These are phyloP conservation scores for Argentina anserina DNA, from an alignment of 306 rosid genomes.

Conservation along the genomic window DNA sequence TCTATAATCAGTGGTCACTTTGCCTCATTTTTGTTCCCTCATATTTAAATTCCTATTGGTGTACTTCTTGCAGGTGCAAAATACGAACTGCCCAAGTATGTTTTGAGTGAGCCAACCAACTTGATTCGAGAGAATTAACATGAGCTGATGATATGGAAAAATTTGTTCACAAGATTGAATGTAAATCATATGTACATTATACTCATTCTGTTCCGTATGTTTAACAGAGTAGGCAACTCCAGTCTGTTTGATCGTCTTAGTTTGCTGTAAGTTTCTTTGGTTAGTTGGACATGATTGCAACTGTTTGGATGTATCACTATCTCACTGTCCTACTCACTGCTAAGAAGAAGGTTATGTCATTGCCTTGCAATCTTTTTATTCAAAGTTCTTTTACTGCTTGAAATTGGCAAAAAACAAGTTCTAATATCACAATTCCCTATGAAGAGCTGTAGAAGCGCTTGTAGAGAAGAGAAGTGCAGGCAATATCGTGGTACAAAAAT, in stretches of 20 bases:
- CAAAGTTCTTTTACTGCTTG: background rate
- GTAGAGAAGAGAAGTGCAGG: background rate
- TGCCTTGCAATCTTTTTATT: background rate
- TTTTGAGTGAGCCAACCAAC: constrained; percentile 98
- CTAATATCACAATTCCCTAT: background rate
- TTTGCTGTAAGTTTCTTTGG: constrained; percentile 19
- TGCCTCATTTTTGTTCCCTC: constrained; percentile 14
- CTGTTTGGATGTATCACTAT: constrained; percentile 18
- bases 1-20: constrained; percentile 7
- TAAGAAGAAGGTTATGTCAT: background rate
- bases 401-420: background rate
- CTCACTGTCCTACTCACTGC: background rate
- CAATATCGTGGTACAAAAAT: background rate
- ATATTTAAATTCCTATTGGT: background rate
- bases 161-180: constrained; percentile 48
- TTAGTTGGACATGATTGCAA: constrained; percentile 11
- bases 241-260: constrained; percentile 21
- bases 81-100: constrained; percentile 95
- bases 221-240: constrained; percentile 38
- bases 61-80: constrained; percentile 70
- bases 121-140: constrained; percentile 65
- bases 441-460: background rate
- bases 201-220: constrained; percentile 49
- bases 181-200: constrained; percentile 84
- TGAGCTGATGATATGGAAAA: constrained; percentile 29